Percentiles rank a stretch among this genome's conserved stretches.
Conservation (phyloP, 306 rosid genomes). For the Corylus avellana region DNA sequence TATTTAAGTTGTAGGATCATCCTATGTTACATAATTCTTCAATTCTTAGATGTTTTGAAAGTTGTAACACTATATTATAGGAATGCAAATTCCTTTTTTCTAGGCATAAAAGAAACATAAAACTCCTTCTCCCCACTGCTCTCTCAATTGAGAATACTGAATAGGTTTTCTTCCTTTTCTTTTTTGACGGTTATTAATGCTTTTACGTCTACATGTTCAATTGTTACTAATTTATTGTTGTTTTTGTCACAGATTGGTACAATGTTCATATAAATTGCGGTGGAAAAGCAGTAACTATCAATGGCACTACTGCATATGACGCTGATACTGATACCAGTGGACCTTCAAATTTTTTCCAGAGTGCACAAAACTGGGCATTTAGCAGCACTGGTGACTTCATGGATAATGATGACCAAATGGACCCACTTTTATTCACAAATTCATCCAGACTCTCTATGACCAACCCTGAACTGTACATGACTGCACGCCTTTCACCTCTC, state of each 20-base stretch:
- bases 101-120: too few species aligned
- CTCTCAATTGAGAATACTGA: background rate
- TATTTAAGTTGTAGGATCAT: background rate
- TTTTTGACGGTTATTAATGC: background rate
- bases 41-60: background rate
- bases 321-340: constrained; percentile 15
- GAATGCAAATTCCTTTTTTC: background rate
- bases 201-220: background rate
- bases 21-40: background rate
- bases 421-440: constrained; percentile 18
- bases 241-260: constrained; percentile 17
- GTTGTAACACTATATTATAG: background rate
- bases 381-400: constrained; percentile 40
- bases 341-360: constrained; percentile 12
- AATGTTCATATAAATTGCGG: constrained; percentile 46
- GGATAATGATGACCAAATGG: background rate
- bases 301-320: constrained; percentile 18
- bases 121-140: background rate
- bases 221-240: background rate
- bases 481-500: constrained; percentile 51
- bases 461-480: constrained; percentile 38
- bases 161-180: background rate
- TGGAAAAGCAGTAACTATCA: constrained; percentile 16
- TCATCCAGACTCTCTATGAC: constrained; percentile 20
- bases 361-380: constrained; percentile 31